Conservation (phyloP, 768 basidiomycete species). For the Hebeloma cylindrosporum region DNA sequence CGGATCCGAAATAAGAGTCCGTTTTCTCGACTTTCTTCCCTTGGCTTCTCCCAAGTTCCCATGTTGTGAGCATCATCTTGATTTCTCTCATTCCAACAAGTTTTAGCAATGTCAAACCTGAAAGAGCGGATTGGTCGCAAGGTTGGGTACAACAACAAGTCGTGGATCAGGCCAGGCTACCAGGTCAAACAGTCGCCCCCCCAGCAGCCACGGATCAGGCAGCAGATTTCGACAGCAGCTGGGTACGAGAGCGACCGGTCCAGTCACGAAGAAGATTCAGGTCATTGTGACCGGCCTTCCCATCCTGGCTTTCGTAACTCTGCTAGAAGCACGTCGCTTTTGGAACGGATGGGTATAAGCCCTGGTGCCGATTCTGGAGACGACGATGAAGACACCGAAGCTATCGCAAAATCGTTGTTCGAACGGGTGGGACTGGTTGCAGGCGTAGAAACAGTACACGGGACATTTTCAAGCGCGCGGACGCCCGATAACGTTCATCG, state of each 20-base stretch:
- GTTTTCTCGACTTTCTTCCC: not conserved
- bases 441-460: too few relatives aligned
- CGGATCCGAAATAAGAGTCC: too few relatives aligned
- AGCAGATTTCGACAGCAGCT: not conserved
- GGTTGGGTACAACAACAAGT: conserved; percentile 12
- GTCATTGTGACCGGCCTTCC: too few relatives aligned
- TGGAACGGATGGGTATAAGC: conserved; percentile 5
- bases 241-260: conserved; percentile 10
- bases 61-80: too few relatives aligned
- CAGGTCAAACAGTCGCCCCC: conserved; percentile 1
- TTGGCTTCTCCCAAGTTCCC: conserved; percentile 8
- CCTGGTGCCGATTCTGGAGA: not conserved
- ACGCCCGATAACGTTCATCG: too few relatives aligned
- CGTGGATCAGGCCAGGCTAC: conserved; percentile 23
- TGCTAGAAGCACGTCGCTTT: conserved; percentile 1
- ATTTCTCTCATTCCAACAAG: too few relatives aligned
- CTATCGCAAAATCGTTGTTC: conserved; percentile 3
- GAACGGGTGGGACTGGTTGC: conserved; percentile 8
- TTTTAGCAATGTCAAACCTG: conserved; percentile 20
- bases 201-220: conserved; percentile 1
- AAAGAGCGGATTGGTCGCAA: conserved; percentile 21
- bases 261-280: conserved; percentile 4
- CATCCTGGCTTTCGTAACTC: not conserved
- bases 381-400: not conserved
- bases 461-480: too few relatives aligned